Conservation (phyloP, 352 stramenopile genomes). For the Globisporangium iwayamae region DNA sequence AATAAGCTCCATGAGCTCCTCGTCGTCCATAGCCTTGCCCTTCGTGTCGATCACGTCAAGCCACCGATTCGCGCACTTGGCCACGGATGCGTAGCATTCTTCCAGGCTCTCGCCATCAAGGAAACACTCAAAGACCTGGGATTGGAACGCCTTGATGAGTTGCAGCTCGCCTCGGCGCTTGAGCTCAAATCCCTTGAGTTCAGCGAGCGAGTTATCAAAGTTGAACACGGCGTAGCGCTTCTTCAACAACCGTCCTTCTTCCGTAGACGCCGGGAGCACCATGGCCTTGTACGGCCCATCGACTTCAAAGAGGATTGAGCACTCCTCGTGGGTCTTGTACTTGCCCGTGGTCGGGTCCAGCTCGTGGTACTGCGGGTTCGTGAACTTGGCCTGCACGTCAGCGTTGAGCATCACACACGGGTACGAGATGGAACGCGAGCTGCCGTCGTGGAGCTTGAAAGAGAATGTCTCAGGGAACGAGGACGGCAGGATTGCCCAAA, state of each 20-base stretch:
- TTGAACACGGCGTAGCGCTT: slow-evolving; percentile 94
- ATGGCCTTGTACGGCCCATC: slow-evolving; percentile 98
- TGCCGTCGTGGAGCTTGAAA: slow-evolving; percentile 76
- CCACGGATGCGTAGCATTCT: slow-evolving; percentile 96
- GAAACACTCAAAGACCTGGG: slow-evolving; percentile 97
- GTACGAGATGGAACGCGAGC: slow-evolving; percentile 93
- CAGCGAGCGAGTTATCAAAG: slow-evolving; percentile 73
- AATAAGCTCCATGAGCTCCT: slow-evolving; percentile 97
- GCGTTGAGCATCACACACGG: slow-evolving; percentile 99
- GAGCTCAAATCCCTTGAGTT: slow-evolving; percentile 95
- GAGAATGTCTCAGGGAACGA: slow-evolving; percentile 98
- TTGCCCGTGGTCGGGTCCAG: slow-evolving; percentile 51
- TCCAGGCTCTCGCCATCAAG: slow-evolving; percentile 91
- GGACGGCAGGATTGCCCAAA: slow-evolving; percentile 98
- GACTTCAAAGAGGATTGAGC: slow-evolving; percentile 99
- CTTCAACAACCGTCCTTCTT: slow-evolving; percentile 98
- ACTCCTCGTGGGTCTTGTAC: slow-evolving; percentile 95
- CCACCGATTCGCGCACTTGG: slow-evolving; percentile 97
- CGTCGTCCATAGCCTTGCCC: slow-evolving; percentile 93
- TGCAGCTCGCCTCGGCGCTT: slow-evolving; percentile 98
- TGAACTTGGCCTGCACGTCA: slow-evolving; percentile 97
- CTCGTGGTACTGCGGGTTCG: slow-evolving; percentile 95
- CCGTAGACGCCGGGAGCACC: slow-evolving; percentile 97
- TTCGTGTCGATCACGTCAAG: slow-evolving; percentile 97
- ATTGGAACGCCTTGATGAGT: slow-evolving; percentile 99